Conservation (phyloP, 768 basidiomycete genomes). For the Collybia sp. region DNA sequence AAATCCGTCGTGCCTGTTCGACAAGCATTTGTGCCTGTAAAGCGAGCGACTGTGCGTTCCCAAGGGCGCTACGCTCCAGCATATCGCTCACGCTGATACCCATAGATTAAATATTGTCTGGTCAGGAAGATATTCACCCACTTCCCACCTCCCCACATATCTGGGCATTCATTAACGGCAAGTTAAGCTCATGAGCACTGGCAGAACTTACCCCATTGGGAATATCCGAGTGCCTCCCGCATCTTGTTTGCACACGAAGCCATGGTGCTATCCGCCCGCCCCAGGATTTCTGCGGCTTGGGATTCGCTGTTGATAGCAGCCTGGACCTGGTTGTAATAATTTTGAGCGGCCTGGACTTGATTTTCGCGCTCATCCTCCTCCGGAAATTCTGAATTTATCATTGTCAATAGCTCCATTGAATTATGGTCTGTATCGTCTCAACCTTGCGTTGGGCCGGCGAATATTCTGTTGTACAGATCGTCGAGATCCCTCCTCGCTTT, state of each 20-base stretch:
- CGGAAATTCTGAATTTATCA: conserved; percentile 28
- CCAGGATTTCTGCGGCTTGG: conserved; percentile 32
- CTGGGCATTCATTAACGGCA: conserved; percentile 14
- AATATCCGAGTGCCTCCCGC: conserved; percentile 32
- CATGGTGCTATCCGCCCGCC: conserved; percentile 30
- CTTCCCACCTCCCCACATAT: conserved; percentile 38
- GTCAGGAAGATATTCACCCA: conserved; percentile 11
- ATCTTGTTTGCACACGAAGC: conserved; percentile 23
- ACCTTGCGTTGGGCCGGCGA: conserved; percentile 41
- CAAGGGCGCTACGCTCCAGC: conserved; percentile 37
- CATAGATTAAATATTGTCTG: neutral
- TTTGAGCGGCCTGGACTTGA: conserved; percentile 25
- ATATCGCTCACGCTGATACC: conserved; percentile 28
- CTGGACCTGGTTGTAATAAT: conserved; percentile 29
- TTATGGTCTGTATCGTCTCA: neutral
- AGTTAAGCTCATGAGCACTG: neutral
- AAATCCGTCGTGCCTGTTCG: conserved; percentile 31
- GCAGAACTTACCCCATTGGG: conserved; percentile 30
- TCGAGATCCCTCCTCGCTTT: conserved; percentile 29
- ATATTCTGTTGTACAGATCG: conserved; percentile 33
- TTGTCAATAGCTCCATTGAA: neutral
- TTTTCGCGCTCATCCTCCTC: conserved; percentile 41
- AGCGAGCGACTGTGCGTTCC: conserved; percentile 28
- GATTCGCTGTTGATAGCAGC: conserved; percentile 31
- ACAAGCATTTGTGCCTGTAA: conserved; percentile 28